These are phyloP conservation scores for Thermomucor indicae-seudaticae DNA, from an alignment of 371 early-diverging fungal species.

Conservation along the genomic window DNA sequence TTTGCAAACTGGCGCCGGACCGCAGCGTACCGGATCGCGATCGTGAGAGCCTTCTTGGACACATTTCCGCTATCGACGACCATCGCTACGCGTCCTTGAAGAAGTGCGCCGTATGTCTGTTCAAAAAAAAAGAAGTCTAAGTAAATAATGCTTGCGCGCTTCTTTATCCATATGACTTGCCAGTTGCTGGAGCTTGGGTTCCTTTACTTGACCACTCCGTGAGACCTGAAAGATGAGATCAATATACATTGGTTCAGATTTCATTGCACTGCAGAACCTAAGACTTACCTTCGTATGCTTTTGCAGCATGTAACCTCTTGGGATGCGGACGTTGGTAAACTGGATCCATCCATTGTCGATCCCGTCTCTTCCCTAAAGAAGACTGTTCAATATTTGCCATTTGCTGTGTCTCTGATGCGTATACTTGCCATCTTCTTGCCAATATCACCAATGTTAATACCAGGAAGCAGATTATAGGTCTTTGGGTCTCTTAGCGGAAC, in stretches of 20 bases:
- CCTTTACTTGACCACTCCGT: conserved; percentile 66
- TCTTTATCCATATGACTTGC: conserved; percentile 10
- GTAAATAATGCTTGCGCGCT: background rate
- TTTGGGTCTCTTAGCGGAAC: conserved; percentile 69
- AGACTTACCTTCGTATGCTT: conserved; percentile 93
- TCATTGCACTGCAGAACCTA: too few relatives aligned
- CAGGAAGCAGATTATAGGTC: conserved; percentile 53
- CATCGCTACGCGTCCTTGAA: conserved; percentile 89
- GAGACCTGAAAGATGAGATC: too few relatives aligned
- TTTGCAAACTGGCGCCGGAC: conserved; percentile 84
- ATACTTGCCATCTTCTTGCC: conserved; percentile 63
- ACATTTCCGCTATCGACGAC: conserved; percentile 85
- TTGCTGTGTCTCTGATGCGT: background rate
- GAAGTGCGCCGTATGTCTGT: conserved; percentile 87
- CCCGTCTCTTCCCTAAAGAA: conserved; percentile 62
- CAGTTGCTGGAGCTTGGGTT: conserved; percentile 56
- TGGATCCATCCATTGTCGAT: conserved; percentile 86
- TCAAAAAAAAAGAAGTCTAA: conserved; percentile 8
- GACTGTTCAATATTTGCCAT: background rate
- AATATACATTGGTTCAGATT: too few relatives aligned
- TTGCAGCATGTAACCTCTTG: conserved; percentile 82
- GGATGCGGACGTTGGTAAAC: conserved; percentile 78
- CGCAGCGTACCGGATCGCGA: conserved; percentile 89
- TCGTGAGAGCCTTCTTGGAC: conserved; percentile 87
- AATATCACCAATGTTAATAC: conserved; percentile 68